These are phyloP conservation scores for Aspergillus chevalieri DNA, from an alignment of 2,329 filamentous ascomycete species.

Conservation along the genomic window DNA sequence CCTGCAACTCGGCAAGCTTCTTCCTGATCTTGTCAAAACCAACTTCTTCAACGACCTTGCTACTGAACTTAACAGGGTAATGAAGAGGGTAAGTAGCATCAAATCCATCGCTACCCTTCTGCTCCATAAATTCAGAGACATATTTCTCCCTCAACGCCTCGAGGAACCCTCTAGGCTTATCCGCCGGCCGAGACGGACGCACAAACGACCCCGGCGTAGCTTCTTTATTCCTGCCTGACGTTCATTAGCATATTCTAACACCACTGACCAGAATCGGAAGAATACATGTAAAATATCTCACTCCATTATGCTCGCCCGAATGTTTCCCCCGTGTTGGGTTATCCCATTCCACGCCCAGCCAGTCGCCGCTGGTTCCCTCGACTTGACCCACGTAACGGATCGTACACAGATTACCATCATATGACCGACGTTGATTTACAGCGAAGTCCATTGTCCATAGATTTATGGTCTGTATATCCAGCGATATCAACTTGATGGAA, in stretches of 20 bases:
- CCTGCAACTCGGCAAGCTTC: slow-evolving; percentile 68
- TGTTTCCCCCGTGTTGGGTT: slow-evolving; percentile 82
- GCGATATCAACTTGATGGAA: neutral
- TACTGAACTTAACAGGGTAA: slow-evolving; percentile 63
- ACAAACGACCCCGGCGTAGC: slow-evolving; percentile 80
- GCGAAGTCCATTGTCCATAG: slow-evolving; percentile 23
- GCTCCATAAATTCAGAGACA: slow-evolving; percentile 51
- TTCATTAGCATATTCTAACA: slow-evolving; percentile 6
- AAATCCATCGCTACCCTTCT: slow-evolving; percentile 4
- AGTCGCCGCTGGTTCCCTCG: slow-evolving; percentile 66
- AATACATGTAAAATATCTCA: slow-evolving; percentile 75
- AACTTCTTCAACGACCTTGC: slow-evolving; percentile 84
- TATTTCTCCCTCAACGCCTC: slow-evolving; percentile 81
- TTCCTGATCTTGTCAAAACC: slow-evolving; percentile 89
- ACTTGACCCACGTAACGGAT: slow-evolving; percentile 77
- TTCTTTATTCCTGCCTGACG: slow-evolving; percentile 54
- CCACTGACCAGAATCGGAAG: neutral
- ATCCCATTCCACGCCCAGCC: slow-evolving; percentile 98
- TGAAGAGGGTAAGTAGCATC: slow-evolving; percentile 19
- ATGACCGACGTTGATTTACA: slow-evolving; percentile 72
- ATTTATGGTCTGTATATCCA: neutral
- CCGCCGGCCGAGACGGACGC: slow-evolving; percentile 65
- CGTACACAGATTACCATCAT: slow-evolving; percentile 70
- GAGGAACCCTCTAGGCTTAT: slow-evolving; percentile 66
- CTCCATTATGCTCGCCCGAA: slow-evolving; percentile 72